Evolutionary conservation across 306 rosid genomes (phyloP), one percentile per base, ranked within the genome.

Genomic region (Quercus gilva): DNA sequence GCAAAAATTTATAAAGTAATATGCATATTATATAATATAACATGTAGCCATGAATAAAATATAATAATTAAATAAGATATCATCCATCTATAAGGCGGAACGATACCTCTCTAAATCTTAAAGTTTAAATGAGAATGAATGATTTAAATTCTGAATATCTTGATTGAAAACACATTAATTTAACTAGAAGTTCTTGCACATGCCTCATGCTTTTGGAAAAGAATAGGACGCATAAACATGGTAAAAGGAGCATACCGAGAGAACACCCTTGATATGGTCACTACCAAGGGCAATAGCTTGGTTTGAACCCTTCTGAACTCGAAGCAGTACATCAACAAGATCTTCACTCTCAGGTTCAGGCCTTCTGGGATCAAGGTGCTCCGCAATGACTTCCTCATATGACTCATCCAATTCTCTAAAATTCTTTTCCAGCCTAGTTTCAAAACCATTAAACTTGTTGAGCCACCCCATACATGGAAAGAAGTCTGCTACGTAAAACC

Each of bases 251-350:
- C 86, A 21, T 82, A 82, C 86, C 5, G 82, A 58, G 63, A 83
- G 63, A 35, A 83, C 80, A 49, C 69, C 86, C 69, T 78, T 83
- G 74, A 83, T 69, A 74, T 83, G 80, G 20, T 83, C 69, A 51
- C 33, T 78, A 12, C 45, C 52, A 49, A 78, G 11, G 15, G 73
- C 21, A 13, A 68, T 25, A 51, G 70, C 55, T 69, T 81, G 83
- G 25, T 35, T 81, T 53, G 84, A 75, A 70, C 83, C 85, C 23
- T 58, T 88, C 79, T 79, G 86, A 73, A 78, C 5, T 71, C 23
- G 83, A 74, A 88, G 80, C 31, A 85, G 80, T 5, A 79, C 83
- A 79, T 84, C 88, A 35, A 88, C 86, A 23, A 88, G 65, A 65
- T 88, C 88, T 74, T 85, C 85, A 63, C 73, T 74, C n/a, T 76